These are phyloP conservation scores for Tricholoma terreum DNA, from an alignment of 768 basidiomycete genomes.

Conservation along the genomic window DNA sequence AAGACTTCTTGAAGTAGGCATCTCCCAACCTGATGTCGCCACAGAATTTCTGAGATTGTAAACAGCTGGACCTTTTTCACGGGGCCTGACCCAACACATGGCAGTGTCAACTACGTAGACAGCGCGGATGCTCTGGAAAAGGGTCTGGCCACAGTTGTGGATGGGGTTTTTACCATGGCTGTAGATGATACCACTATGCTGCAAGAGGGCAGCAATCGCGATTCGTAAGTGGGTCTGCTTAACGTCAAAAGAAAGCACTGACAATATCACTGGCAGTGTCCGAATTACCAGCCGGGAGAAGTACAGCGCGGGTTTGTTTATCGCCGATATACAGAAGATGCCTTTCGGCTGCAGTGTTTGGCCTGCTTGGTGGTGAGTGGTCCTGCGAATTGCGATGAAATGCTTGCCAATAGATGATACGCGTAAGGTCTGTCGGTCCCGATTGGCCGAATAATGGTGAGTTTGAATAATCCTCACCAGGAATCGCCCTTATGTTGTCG, in stretches of 20 bases:
- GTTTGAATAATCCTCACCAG: slow-evolving; percentile 5
- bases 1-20: not conserved
- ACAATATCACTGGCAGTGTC: slow-evolving; percentile 39
- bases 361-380: slow-evolving; percentile 49
- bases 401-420: not conserved
- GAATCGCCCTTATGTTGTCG: slow-evolving; percentile 1
- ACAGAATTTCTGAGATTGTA: not conserved
- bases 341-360: slow-evolving; percentile 67
- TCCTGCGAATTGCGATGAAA: too few species aligned
- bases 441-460: slow-evolving; percentile 51
- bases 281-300: slow-evolving; percentile 62
- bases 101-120: slow-evolving; percentile 60
- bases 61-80: slow-evolving; percentile 62
- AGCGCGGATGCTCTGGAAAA: slow-evolving; percentile 44
- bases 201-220: slow-evolving; percentile 48
- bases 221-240: slow-evolving; percentile 37
- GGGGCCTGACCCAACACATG: slow-evolving; percentile 63
- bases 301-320: slow-evolving; percentile 69
- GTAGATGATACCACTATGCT: slow-evolving; percentile 57
- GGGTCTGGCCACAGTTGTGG: slow-evolving; percentile 58
- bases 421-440: slow-evolving; percentile 37
- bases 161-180: slow-evolving; percentile 51
- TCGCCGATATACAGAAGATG: slow-evolving; percentile 66
- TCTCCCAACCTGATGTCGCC: not conserved
- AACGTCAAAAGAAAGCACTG: slow-evolving; percentile 1